Conservation (phyloP, 768 basidiomycete genomes). For the Trametes cingulata region DNA sequence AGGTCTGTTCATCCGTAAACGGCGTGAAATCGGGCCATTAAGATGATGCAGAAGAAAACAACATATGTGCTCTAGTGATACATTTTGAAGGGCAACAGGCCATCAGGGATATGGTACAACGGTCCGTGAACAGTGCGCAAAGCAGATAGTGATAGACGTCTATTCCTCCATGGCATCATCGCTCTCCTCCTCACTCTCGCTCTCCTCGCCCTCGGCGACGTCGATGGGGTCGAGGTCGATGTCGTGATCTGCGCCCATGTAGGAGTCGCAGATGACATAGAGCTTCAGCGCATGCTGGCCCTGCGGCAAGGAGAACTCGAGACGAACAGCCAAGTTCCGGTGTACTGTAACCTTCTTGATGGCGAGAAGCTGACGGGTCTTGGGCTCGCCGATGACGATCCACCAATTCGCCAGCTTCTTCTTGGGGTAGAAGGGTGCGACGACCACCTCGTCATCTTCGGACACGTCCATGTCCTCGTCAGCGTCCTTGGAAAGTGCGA, state of each 20-base stretch:
- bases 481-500: conserved; percentile 77
- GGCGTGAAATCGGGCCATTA: neutral
- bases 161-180: conserved; percentile 63
- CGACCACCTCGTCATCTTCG: conserved; percentile 73
- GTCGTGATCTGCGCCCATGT: conserved; percentile 90
- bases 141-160: conserved; percentile 8
- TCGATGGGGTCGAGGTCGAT: conserved; percentile 80
- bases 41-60: neutral
- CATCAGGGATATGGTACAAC: conserved; percentile 21
- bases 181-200: conserved; percentile 73
- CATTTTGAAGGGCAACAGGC: conserved; percentile 5
- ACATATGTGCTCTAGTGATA: conserved; percentile 16
- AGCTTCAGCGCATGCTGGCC: conserved; percentile 82
- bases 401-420: conserved; percentile 97
- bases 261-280: conserved; percentile 92
- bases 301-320: conserved; percentile 87
- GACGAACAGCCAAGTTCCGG: conserved; percentile 72
- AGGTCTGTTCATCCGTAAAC: too few relatives aligned
- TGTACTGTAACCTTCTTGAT: conserved; percentile 86
- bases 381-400: conserved; percentile 89
- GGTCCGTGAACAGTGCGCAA: conserved; percentile 15
- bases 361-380: conserved; percentile 78
- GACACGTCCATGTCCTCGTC: conserved; percentile 57
- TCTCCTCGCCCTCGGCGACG: conserved; percentile 89
- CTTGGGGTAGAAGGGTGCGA: conserved; percentile 92